These are phyloP conservation scores for Postia placenta DNA, from an alignment of 768 basidiomycete genomes.

Conservation along the genomic window DNA sequence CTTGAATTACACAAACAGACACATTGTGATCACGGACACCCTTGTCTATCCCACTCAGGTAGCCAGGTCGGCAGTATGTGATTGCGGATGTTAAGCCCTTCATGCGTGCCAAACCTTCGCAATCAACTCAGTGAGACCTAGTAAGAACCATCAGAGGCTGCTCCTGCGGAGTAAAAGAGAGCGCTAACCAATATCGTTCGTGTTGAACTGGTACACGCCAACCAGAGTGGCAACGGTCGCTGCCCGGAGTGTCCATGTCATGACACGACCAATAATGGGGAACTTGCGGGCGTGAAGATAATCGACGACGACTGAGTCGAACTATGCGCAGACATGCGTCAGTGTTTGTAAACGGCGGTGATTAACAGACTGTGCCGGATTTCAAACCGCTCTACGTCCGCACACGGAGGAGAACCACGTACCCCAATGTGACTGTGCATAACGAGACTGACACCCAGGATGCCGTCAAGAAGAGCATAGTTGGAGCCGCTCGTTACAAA, in stretches of 20 bases:
- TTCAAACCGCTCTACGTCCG: background rate
- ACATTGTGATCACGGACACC: background rate
- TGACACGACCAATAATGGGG: conserved; percentile 65
- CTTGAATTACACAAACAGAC: background rate
- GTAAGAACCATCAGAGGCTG: background rate
- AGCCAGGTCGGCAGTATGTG: background rate
- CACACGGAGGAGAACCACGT: conserved; percentile 23
- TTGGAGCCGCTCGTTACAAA: conserved; percentile 70
- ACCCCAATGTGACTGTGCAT: conserved; percentile 97
- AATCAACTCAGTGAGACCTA: conserved; percentile 84
- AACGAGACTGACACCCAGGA: conserved; percentile 82
- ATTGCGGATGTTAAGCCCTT: background rate
- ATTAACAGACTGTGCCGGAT: too few species aligned
- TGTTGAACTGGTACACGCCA: conserved; percentile 97
- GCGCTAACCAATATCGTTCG: conserved; percentile 89
- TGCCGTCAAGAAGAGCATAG: conserved; percentile 84
- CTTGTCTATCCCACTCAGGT: background rate
- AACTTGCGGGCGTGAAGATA: conserved; percentile 94
- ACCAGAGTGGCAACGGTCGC: conserved; percentile 78
- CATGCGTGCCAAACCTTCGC: conserved; percentile 80
- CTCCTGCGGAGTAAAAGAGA: background rate
- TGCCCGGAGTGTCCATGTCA: conserved; percentile 71
- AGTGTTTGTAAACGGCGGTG: background rate
- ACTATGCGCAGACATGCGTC: conserved; percentile 35
- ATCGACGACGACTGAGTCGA: conserved; percentile 74